Evolutionary conservation across 2,329 filamentous ascomycete species (phyloP).

Genomic region (Fusarium transvaalense): DNA sequence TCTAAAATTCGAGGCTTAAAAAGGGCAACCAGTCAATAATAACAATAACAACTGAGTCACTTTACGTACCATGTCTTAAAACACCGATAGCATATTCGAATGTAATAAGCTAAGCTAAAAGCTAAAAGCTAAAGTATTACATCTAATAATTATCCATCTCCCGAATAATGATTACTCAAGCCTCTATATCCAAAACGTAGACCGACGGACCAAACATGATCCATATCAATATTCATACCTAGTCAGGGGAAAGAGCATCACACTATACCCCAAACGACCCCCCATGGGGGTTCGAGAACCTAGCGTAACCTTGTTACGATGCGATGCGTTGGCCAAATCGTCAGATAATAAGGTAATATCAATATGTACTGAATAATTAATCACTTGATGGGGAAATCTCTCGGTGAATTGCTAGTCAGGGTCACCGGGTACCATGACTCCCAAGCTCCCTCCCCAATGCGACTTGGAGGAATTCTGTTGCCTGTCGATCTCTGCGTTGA

Average conservation of each 20-base stretch:
- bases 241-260: slow-evolving; percentile 23
- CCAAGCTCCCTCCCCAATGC: no score
- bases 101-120: not conserved
- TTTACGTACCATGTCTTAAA: slow-evolving; percentile 21
- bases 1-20: slow-evolving; percentile 21
- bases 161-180: slow-evolving; percentile 7
- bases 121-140: not conserved
- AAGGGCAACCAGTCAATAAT: slow-evolving; percentile 4
- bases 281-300: slow-evolving; percentile 27
- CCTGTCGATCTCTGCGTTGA: slow-evolving; percentile 8
- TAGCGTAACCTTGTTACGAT: slow-evolving; percentile 19
- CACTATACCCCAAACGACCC: slow-evolving; percentile 31
- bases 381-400: slow-evolving; percentile 13
- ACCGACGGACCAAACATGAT: not conserved
- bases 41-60: slow-evolving; percentile 16
- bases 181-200: slow-evolving; percentile 6
- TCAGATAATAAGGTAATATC: not conserved
- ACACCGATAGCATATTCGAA: slow-evolving; percentile 3
- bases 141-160: no score
- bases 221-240: slow-evolving; percentile 1
- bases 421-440: not conserved
- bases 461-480: not conserved
- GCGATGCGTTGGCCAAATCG: not conserved
- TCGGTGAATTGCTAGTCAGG: slow-evolving; percentile 17
- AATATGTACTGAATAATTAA: not conserved